Base-by-base conservation (phyloP, 2,329 filamentous ascomycete genomes). In the Calonectria naviculata region DNA sequence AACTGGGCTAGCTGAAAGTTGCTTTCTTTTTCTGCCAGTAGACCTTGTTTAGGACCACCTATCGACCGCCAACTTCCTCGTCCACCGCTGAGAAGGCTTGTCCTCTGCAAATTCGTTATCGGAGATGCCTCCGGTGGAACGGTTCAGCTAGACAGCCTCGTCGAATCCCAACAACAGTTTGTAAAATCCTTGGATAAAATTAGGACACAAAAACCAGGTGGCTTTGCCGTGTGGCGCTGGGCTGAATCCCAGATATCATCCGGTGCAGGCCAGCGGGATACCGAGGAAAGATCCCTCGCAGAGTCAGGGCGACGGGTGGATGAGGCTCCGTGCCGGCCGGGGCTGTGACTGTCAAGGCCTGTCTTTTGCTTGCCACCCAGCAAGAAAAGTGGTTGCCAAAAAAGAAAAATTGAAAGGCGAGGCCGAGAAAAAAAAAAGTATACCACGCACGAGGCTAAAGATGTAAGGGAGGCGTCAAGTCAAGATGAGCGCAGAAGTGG, bases 371-470 rank as follows among this genome's bases (percentile, higher is more conserved):
- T 68, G 47, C 65, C 41, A 56, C 70, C 65, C 61, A 47, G 47
- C 42, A 42, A 67, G 54, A 71, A 46, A 24, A 62, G 68, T 64
- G 46, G 70, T 78, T 78, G 69, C 46, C 49, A 44, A 52, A 76
- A 61, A 73, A 46, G 68, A 70, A 69, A 19, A 19, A 41, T 41
- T n/a, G 24, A 69, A 73, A 73, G 67, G 67, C 65, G 71, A 77
- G 68, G 71, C 69, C 71, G 73, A 71, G 70, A 73, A 68, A 78
- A 36, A 36, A 36, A 36, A 36, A n/a, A n/a, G n/a, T n/a, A n/a
- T 70, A 70, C 73, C 65, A 71, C 70, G 73, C 78, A 80, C 73
- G 70, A 78, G 76, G 74, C 76, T 76, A 73, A 75, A 74, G 67
- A 68, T 74, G 76, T 76, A 73, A 75, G 75, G 67, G 70, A 75